Conservation (phyloP, 495 filamentous ascomycete genomes). For the Penicillium crystallinum region DNA sequence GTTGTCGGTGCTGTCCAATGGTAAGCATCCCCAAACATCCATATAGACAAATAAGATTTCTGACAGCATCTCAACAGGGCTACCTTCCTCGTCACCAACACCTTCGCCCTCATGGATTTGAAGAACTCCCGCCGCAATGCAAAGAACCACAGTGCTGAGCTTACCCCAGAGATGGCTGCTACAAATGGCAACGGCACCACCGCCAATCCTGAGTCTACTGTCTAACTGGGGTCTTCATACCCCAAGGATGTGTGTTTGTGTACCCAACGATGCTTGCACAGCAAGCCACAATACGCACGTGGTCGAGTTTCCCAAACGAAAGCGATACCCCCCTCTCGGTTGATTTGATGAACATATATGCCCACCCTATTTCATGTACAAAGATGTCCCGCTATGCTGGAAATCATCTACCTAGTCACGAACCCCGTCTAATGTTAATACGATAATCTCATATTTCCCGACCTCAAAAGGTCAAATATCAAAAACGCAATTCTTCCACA, state of each 20-base stretch:
- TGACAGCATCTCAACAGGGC: constrained; percentile 26
- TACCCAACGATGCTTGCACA: neutral
- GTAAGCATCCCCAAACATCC: constrained; percentile 20
- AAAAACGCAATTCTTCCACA: neutral
- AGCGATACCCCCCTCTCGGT: neutral
- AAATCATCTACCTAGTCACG: neutral
- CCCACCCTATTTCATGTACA: neutral
- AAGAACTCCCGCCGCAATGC: constrained; percentile 6
- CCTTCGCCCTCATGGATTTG: constrained; percentile 23
- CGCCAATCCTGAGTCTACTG: neutral
- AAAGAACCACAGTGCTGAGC: neutral
- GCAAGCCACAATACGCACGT: too few species aligned
- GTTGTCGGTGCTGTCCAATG: constrained; percentile 47
- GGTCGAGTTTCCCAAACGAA: neutral
- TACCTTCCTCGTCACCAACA: constrained; percentile 35
- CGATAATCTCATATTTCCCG: neutral
- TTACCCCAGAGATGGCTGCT: neutral
- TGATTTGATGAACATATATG: neutral
- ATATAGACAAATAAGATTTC: neutral
- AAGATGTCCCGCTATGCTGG: neutral
- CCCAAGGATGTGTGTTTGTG: neutral
- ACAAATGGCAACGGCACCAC: neutral
- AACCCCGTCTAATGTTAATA: constrained; percentile 2
- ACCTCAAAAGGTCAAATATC: neutral
- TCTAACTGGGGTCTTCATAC: neutral